Conservation (phyloP, 1,284 basidiomycete genomes). For the Wallemia mellicola region DNA sequence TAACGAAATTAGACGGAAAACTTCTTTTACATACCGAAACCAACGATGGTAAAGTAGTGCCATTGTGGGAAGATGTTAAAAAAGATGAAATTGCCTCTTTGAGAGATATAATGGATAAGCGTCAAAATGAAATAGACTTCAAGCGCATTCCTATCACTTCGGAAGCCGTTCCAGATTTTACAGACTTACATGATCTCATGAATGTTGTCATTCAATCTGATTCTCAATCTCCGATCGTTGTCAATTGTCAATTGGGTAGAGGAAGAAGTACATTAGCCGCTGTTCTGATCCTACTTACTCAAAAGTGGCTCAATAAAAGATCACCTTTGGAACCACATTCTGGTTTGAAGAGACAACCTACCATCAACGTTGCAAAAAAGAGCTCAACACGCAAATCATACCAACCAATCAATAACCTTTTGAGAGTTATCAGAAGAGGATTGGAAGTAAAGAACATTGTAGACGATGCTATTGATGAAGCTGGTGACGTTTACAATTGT, state of each 20-base stretch:
- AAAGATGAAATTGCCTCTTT: slow-evolving; percentile 50
- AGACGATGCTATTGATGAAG: slow-evolving; percentile 72
- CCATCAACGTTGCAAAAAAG: neutral
- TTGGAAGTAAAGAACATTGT: slow-evolving; percentile 60
- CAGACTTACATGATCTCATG: slow-evolving; percentile 33
- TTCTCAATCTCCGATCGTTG: slow-evolving; percentile 47
- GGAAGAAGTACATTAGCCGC: slow-evolving; percentile 78
- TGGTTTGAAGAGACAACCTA: neutral
- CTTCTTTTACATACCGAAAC: slow-evolving; percentile 74
- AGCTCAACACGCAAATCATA: slow-evolving; percentile 1
- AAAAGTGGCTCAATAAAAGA: slow-evolving; percentile 40
- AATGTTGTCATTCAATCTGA: slow-evolving; percentile 49
- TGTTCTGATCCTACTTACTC: slow-evolving; percentile 57
- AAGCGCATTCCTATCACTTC: slow-evolving; percentile 4
- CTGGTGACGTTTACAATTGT: slow-evolving; percentile 48
- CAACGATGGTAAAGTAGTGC: slow-evolving; percentile 58
- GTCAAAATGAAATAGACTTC: slow-evolving; percentile 15
- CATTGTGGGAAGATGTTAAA: slow-evolving; percentile 77
- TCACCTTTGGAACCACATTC: slow-evolving; percentile 8
- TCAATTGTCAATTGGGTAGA: slow-evolving; percentile 86
- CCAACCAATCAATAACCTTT: slow-evolving; percentile 38
- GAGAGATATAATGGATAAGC: slow-evolving; percentile 57
- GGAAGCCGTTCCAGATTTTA: slow-evolving; percentile 15
- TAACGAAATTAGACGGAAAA: slow-evolving; percentile 51
- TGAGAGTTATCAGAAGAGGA: slow-evolving; percentile 76